A percentile compares a stretch with the other conserved stretches of the same genome.
Conservation (phyloP, 2,329 filamentous ascomycete genomes). For the Chaetomiaceae sp. region DNA sequence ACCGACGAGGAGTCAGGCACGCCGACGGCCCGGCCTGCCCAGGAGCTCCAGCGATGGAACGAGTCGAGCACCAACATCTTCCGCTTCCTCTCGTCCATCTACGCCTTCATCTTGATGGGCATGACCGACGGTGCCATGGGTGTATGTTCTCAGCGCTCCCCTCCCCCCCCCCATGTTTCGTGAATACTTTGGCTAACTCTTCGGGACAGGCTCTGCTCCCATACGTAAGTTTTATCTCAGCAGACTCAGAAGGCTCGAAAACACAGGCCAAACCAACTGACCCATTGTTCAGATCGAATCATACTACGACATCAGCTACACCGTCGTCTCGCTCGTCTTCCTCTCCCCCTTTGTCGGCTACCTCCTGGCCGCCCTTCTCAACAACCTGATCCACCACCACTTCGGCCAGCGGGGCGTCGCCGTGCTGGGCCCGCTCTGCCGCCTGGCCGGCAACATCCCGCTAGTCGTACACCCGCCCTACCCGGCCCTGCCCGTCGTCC, state of each 20-base stretch:
- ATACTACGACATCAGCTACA: constrained; percentile 58
- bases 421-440: constrained; percentile 55
- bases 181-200: neutral
- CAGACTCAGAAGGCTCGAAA: neutral
- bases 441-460: constrained; percentile 59
- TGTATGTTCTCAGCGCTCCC: constrained; percentile 34
- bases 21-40: neutral
- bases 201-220: constrained; percentile 40
- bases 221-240: constrained; percentile 36
- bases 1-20: constrained; percentile 19
- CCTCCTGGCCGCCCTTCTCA: constrained; percentile 54
- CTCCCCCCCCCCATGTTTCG: neutral
- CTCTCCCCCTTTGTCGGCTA: constrained; percentile 62
- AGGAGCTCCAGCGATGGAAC: constrained; percentile 54
- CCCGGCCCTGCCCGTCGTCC: constrained; percentile 57
- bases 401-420: constrained; percentile 68
- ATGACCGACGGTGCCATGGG: constrained; percentile 63
- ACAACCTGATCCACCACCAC: constrained; percentile 57
- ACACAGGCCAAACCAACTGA: neutral
- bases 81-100: constrained; percentile 53
- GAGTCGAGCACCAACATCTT: constrained; percentile 51
- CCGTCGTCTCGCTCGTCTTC: constrained; percentile 60
- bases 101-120: constrained; percentile 59
- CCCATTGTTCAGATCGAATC: constrained; percentile 42
- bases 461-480: constrained; percentile 64